Percentiles rank a stretch among this genome's conserved stretches.
Evolutionary conservation across 2,329 filamentous ascomycete genomes (phyloP).

Genomic region (Bimuria novae-zelandiae): DNA sequence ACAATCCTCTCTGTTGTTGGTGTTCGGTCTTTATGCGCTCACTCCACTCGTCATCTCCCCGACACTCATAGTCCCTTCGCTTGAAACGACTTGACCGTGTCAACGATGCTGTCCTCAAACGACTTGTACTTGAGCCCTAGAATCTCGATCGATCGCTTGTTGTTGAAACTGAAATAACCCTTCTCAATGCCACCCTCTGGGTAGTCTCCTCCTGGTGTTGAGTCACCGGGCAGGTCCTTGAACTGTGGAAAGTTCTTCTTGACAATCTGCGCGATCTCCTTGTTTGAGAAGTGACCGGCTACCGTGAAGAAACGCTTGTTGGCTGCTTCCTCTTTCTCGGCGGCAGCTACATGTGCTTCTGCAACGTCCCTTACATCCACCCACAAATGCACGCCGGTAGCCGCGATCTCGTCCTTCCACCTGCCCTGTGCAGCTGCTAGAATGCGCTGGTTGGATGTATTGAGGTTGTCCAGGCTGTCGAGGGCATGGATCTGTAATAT

Average conservation of each 20-base stretch:
- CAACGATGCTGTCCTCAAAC: conserved; percentile 63
- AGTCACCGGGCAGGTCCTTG: conserved; percentile 54
- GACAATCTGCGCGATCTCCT: conserved; percentile 61
- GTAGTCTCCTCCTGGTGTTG: conserved; percentile 51
- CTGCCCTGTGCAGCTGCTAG: conserved; percentile 67
- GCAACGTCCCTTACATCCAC: conserved; percentile 62
- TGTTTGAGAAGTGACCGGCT: conserved; percentile 65
- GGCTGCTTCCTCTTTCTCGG: conserved; percentile 60
- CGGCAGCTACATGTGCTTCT: conserved; percentile 64
- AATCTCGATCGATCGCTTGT: conserved; percentile 58
- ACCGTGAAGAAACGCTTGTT: conserved; percentile 67
- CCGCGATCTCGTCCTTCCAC: conserved; percentile 60
- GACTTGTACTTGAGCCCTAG: conserved; percentile 64
- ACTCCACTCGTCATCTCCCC: too few relatives aligned
- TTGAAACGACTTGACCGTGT: conserved; percentile 68
- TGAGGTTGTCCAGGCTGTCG: conserved; percentile 65
- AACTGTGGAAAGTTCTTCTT: conserved; percentile 60
- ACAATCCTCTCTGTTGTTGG: too few relatives aligned
- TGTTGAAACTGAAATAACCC: conserved; percentile 56
- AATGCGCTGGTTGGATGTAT: conserved; percentile 74
- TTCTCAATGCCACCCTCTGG: conserved; percentile 52
- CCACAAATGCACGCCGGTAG: conserved; percentile 60
- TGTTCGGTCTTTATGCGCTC: too few relatives aligned
- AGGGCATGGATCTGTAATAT: conserved; percentile 57
- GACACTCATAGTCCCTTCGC: conserved; percentile 52